Conservation (phyloP, 1,139 yeast species). For the Chernovozyma sophiae-reginae region DNA sequence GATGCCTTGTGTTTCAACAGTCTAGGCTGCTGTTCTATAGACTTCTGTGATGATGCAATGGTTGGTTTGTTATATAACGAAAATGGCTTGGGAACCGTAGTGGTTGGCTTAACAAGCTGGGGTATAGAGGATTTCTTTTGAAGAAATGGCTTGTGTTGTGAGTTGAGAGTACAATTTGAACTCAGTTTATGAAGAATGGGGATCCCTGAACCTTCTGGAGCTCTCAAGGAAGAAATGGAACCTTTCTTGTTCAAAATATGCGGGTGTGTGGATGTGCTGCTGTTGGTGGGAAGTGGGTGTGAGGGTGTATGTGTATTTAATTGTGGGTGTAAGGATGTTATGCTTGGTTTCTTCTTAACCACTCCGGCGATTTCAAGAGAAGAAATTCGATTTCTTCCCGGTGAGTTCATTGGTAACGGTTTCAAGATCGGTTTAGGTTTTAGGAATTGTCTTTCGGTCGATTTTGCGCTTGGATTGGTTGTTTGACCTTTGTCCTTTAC, state of each 20-base stretch:
- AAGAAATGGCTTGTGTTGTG: background rate
- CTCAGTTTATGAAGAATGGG: conserved; percentile 10
- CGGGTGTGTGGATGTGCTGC: background rate
- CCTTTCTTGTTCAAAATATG: conserved; percentile 12
- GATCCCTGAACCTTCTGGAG: conserved; percentile 5
- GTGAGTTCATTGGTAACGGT: conserved; percentile 13
- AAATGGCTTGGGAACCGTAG: conserved; percentile 21
- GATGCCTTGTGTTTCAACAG: conserved; percentile 4
- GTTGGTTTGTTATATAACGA: conserved; percentile 41
- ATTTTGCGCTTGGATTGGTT: background rate
- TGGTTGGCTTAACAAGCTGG: conserved; percentile 1
- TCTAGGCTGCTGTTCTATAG: conserved; percentile 3
- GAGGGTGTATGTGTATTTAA: background rate
- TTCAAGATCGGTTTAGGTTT: conserved; percentile 16
- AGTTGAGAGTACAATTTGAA: conserved; percentile 7
- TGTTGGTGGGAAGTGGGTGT: background rate
- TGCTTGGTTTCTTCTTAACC: conserved; percentile 13
- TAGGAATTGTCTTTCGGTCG: conserved; percentile 14
- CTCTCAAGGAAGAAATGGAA: conserved; percentile 10
- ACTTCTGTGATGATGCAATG: conserved; percentile 40
- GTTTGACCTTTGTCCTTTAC: background rate
- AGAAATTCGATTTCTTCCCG: conserved; percentile 24
- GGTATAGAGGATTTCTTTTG: conserved; percentile 6
- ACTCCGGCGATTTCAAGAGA: conserved; percentile 37
- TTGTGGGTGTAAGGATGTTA: background rate